Percentiles rank a stretch among this genome's conserved stretches.
phyloP scores from a whole-genome alignment of 2,329 filamentous ascomycete species.

The Chalara sp. region DNA sequence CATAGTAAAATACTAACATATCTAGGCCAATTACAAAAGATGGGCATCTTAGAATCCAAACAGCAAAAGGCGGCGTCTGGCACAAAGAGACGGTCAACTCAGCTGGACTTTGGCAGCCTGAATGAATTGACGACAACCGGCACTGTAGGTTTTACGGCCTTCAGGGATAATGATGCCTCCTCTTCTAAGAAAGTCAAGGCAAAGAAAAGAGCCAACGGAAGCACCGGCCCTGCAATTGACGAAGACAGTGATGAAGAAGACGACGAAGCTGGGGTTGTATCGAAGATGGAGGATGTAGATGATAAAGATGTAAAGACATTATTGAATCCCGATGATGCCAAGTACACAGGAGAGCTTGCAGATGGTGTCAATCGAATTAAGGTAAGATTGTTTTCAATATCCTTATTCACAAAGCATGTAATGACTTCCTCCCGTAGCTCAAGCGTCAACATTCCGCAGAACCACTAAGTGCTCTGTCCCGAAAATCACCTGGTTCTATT shows the following conservation, averaged over 20 bases:
- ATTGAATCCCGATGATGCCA: constrained; percentile 64
- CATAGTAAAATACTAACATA: constrained; percentile 9
- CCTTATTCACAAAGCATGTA: neutral
- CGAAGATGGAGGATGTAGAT: constrained; percentile 58
- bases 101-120: constrained; percentile 77
- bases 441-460: constrained; percentile 76
- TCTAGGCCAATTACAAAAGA: constrained; percentile 88
- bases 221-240: constrained; percentile 47
- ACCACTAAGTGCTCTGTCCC: constrained; percentile 43
- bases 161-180: constrained; percentile 63
- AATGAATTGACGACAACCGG: constrained; percentile 80
- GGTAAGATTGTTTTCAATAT: constrained; percentile 39
- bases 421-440: constrained; percentile 47
- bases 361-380: constrained; percentile 79
- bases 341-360: constrained; percentile 66
- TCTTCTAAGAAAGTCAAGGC: constrained; percentile 51
- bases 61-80: constrained; percentile 52
- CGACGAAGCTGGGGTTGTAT: constrained; percentile 56
- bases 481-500: constrained; percentile 40
- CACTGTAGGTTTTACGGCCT: constrained; percentile 83
- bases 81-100: constrained; percentile 69
- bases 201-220: constrained; percentile 58
- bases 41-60: constrained; percentile 79
- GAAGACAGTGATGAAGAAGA: constrained; percentile 75
- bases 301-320: constrained; percentile 54